Evolutionary conservation across 495 filamentous ascomycete genomes (phyloP).

Genomic region (Lophiostoma macrostomum): DNA sequence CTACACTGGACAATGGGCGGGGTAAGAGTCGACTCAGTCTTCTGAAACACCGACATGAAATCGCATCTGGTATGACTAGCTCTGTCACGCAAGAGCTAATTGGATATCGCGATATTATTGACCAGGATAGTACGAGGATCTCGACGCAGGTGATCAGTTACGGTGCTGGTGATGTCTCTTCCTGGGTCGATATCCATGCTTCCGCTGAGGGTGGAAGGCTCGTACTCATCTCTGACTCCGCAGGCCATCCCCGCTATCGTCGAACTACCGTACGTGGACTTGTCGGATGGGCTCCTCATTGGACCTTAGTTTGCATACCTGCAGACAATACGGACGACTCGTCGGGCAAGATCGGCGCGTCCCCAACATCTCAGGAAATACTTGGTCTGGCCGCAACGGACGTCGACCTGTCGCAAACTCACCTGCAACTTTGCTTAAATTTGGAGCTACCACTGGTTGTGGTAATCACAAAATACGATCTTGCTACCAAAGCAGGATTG

Average conservation of each 20-base stretch:
- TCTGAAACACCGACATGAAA: constrained; percentile 91
- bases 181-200: constrained; percentile 90
- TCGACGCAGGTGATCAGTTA: constrained; percentile 75
- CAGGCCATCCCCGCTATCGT: constrained; percentile 81
- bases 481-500: constrained; percentile 70
- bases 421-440: constrained; percentile 83
- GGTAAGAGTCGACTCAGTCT: constrained; percentile 84
- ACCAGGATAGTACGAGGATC: constrained; percentile 31
- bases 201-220: constrained; percentile 70
- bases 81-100: constrained; percentile 90
- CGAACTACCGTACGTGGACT: constrained; percentile 83
- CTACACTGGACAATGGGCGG: constrained; percentile 84
- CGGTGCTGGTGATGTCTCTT: constrained; percentile 77
- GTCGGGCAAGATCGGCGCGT: constrained; percentile 42
- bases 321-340: constrained; percentile 65
- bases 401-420: constrained; percentile 69
- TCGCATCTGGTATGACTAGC: constrained; percentile 85
- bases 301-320: constrained; percentile 82
- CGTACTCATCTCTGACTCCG: constrained; percentile 81
- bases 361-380: constrained; percentile 45
- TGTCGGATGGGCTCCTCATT: constrained; percentile 95
- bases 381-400: constrained; percentile 53
- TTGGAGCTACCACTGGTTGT: constrained; percentile 71
- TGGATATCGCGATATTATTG: constrained; percentile 59
- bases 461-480: constrained; percentile 85